Evolutionary conservation across 148 eudicot genomes (phyloP).

Genomic region (Drosera capensis): DNA sequence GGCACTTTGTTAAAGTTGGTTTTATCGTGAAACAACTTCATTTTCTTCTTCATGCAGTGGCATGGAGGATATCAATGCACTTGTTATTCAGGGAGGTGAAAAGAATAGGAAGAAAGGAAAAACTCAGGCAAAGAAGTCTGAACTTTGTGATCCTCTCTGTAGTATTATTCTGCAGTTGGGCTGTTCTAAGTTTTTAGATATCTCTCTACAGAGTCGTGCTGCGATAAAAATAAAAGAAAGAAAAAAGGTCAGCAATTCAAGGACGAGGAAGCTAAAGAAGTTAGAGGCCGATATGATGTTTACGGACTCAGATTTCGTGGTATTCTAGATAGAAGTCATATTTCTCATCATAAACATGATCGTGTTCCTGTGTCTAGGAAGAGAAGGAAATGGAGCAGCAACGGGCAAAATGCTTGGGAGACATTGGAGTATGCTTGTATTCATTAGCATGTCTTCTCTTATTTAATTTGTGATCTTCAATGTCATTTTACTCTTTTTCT

Average conservation of each 20-base stretch:
- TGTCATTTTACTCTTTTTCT: background rate
- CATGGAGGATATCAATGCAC: constrained; percentile 51
- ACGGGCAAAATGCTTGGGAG: constrained; percentile 51
- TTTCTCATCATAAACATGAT: background rate
- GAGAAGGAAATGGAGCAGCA: constrained; percentile 46
- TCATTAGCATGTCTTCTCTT: background rate
- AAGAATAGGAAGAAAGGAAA: constrained; percentile 31
- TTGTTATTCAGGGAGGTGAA: constrained; percentile 41
- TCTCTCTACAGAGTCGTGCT: constrained; percentile 9
- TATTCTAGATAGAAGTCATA: background rate
- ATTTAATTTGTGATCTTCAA: background rate
- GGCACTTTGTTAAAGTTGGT: no score
- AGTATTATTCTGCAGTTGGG: background rate
- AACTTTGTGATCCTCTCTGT: background rate
- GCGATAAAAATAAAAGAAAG: constrained; percentile 11
- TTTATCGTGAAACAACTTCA: no score
- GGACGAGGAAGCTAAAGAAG: constrained; percentile 60
- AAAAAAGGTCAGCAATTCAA: constrained; percentile 46
- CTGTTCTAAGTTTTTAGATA: constrained; percentile 2
- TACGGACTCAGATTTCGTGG: background rate
- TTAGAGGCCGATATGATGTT: constrained; percentile 33
- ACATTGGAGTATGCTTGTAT: constrained; percentile 41
- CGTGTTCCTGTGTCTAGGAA: constrained; percentile 33
- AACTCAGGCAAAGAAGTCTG: constrained; percentile 21
- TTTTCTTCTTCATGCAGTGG: no score